Evolutionary conservation across 345 rosid species (phyloP), one percentile per base, ranked within the genome.

Genomic region (Euphorbia tirucalli): DNA sequence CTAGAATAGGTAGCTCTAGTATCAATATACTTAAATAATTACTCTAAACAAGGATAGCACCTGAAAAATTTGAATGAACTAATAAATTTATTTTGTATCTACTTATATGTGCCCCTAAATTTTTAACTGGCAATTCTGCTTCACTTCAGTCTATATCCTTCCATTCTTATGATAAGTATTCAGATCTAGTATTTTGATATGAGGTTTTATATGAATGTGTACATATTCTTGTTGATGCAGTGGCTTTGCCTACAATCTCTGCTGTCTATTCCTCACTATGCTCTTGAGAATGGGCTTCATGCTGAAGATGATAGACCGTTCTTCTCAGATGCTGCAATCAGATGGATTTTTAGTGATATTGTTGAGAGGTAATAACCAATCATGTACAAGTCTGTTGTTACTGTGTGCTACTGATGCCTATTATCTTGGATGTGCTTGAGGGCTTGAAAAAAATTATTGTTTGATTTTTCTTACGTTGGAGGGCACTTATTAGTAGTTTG

Each of bases 221-320:
- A 46, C 72, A 48, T 69, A 27, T 70, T 49, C 18, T 65, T 62
- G 43, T 60, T 76, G 39, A 27, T 80, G 43, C 81, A 94, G 98
- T 94, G 98, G 98, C 81, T 81, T 72, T 86, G 96, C 82, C 82
- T 94, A 71, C 95, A 94, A 78, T 85, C 85, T 73, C 76, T 91
- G 39, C 75, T 94, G 72, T 88, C 88, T 27, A 69, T 91, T 79
- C 89, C 90, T 80, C 71, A 21, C 70, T 65, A 74, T 76, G 81
- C 84, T 65, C 66, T 75, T 75, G 79, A 77, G 77, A 83, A 78
- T 75, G 89, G 88, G 74, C 77, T 85, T 56, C 78, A 69, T 67
- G 61, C 70, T 50, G 88, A 77, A 73, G 84, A 74, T 74, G 68
- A 71, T 50, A 66, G 72, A 67, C 74, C 79, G 70, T 84, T 88